Evolutionary conservation across 176 grass and related monocot genomes (phyloP).

Genomic region (Aegilops longissima): DNA sequence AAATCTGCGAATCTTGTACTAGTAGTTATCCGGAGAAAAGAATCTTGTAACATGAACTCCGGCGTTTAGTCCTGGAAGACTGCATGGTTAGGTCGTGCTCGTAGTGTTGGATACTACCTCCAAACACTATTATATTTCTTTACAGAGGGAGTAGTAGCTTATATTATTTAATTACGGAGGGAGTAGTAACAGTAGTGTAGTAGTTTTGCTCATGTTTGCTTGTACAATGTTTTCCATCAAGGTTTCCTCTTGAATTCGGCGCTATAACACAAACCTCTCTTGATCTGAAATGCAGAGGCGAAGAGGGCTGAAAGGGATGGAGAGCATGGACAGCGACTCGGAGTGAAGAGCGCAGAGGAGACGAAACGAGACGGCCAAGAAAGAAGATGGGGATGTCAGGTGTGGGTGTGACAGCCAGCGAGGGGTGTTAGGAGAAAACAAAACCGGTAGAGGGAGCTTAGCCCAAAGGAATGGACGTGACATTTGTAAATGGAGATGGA

Average conservation of each 20-base stretch:
- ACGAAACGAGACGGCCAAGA: neutral
- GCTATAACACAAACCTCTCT: slow-evolving; percentile 19
- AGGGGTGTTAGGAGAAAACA: neutral
- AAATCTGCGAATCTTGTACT: neutral
- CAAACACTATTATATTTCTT: no score
- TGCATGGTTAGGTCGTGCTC: neutral
- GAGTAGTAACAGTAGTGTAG: no score
- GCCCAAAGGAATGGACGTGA: neutral
- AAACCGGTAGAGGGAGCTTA: neutral
- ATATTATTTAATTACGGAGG: neutral
- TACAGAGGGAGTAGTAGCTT: neutral
- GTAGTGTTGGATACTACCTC: neutral
- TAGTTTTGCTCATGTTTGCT: neutral
- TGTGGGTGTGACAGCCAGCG: neutral
- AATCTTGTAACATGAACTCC: slow-evolving; percentile 40
- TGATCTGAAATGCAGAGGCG: slow-evolving; percentile 50
- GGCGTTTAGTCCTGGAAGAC: neutral
- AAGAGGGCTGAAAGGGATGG: slow-evolving; percentile 82
- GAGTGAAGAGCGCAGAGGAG: slow-evolving; percentile 33
- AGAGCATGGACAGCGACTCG: slow-evolving; percentile 89
- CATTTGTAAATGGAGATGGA: neutral
- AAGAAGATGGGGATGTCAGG: neutral
- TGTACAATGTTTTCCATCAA: no score
- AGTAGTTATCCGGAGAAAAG: neutral
- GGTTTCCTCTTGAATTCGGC: neutral